Evolutionary conservation across 768 basidiomycete species (phyloP).

Genomic region (Cyclocybe cylindracea): DNA sequence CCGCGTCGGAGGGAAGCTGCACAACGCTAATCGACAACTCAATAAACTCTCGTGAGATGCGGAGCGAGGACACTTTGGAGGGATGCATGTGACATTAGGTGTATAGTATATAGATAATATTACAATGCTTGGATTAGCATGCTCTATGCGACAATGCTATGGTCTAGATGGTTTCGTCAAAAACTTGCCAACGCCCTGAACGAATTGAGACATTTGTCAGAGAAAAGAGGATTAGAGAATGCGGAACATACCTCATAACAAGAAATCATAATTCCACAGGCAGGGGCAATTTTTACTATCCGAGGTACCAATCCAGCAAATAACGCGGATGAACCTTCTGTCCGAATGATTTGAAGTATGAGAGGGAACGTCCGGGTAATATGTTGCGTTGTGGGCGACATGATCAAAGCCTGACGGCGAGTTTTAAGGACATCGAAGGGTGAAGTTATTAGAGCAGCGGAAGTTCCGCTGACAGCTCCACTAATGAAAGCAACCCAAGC

Average conservation of each 20-base stretch:
- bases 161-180: conserved; percentile 36
- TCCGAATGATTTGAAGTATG: conserved; percentile 66
- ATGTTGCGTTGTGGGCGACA: conserved; percentile 50
- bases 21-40: conserved; percentile 78
- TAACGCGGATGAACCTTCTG: conserved; percentile 77
- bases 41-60: conserved; percentile 64
- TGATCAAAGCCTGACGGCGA: conserved; percentile 80
- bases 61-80: background rate
- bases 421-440: conserved; percentile 99
- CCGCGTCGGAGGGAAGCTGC: conserved; percentile 73
- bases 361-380: conserved; percentile 61
- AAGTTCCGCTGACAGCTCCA: conserved; percentile 86
- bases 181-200: conserved; percentile 60
- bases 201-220: conserved; percentile 7
- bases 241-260: conserved; percentile 77
- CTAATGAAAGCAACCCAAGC: conserved; percentile 80
- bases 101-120: conserved; percentile 24
- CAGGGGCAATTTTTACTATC: conserved; percentile 94
- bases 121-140: conserved; percentile 21
- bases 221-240: background rate
- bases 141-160: conserved; percentile 14
- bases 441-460: conserved; percentile 85
- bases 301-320: conserved; percentile 87
- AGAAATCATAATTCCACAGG: conserved; percentile 98
- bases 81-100: conserved; percentile 9